A percentile compares a stretch with the other conserved stretches of the same genome.
These are phyloP conservation scores for Thymus mandschuricus DNA, from an alignment of 257 asterid species.

Conservation along the genomic window DNA sequence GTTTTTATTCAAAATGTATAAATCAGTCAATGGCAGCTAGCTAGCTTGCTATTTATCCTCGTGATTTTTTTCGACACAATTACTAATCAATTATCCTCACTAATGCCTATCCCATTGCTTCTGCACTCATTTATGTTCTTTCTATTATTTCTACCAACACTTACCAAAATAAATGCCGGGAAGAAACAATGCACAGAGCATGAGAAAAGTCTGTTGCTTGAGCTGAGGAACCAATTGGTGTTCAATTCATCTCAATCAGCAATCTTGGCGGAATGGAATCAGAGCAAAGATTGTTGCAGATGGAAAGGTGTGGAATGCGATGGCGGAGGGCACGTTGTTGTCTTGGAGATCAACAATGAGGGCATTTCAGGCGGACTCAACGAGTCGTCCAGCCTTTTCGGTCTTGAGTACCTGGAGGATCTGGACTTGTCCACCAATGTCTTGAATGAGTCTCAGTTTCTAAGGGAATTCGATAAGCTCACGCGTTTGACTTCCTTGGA, in stretches of 20 bases:
- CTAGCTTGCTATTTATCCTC: too few relatives aligned
- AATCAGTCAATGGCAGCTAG: too few relatives aligned
- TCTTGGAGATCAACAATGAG: slow-evolving; percentile 28
- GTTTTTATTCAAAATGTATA: too few relatives aligned
- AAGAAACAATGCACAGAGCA: too few relatives aligned
- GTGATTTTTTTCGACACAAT: too few relatives aligned
- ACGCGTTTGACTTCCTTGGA: not conserved
- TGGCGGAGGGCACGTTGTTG: slow-evolving; percentile 31
- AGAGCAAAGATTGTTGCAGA: not conserved
- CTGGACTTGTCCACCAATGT: not conserved
- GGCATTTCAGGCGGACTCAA: not conserved
- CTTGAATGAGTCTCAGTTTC: not conserved
- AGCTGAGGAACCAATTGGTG: not conserved
- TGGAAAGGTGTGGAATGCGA: slow-evolving; percentile 49
- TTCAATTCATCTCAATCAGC: slow-evolving; percentile 22
- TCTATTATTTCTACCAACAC: too few relatives aligned
- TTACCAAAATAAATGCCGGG: too few relatives aligned
- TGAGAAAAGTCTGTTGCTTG: not conserved
- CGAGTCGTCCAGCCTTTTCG: not conserved
- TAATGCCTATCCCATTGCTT: too few relatives aligned
- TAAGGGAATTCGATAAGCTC: not conserved
- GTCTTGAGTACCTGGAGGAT: not conserved
- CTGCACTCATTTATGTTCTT: too few relatives aligned
- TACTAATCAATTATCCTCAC: too few relatives aligned
- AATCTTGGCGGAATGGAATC: slow-evolving; percentile 35